These are phyloP conservation scores for Neurospora sp. DNA, from an alignment of 2,329 filamentous ascomycete species.

Conservation along the genomic window DNA sequence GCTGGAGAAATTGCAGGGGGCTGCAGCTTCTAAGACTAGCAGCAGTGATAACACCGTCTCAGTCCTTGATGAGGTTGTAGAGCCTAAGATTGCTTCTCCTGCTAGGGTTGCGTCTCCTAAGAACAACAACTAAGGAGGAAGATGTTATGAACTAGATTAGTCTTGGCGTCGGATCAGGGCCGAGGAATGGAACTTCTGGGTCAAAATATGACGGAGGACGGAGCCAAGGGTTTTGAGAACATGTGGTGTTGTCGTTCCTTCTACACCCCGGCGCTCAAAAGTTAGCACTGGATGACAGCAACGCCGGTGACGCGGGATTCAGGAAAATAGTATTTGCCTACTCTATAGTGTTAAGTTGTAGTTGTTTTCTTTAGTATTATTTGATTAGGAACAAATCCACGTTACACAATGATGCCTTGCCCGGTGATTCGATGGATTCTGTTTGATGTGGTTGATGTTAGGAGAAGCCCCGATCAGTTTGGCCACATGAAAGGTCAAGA, in stretches of 20 bases:
- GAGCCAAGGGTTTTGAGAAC: neutral
- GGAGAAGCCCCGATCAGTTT: neutral
- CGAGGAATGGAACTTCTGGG: neutral
- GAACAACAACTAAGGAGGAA: neutral
- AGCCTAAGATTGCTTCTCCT: neutral
- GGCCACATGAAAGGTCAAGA: neutral
- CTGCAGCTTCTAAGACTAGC: neutral
- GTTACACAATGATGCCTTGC: neutral
- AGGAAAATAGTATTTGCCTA: neutral
- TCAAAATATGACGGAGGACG: neutral
- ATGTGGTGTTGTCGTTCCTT: neutral
- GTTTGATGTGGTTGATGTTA: neutral
- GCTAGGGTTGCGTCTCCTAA: neutral
- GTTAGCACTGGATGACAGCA: neutral
- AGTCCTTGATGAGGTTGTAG: neutral
- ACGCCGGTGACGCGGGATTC: neutral
- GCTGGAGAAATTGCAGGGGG: conserved; percentile 1
- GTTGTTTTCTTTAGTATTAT: neutral
- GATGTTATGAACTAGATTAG: neutral
- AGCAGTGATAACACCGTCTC: neutral
- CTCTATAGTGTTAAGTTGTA: neutral
- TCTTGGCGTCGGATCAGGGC: neutral
- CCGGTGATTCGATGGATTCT: neutral
- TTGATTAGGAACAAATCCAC: neutral
- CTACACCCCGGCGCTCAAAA: neutral